A percentile compares a stretch with the other conserved stretches of the same genome.
These are phyloP conservation scores for Maudiozyma serrabonitensis DNA, from an alignment of 805 yeast species.

Conservation along the genomic window DNA sequence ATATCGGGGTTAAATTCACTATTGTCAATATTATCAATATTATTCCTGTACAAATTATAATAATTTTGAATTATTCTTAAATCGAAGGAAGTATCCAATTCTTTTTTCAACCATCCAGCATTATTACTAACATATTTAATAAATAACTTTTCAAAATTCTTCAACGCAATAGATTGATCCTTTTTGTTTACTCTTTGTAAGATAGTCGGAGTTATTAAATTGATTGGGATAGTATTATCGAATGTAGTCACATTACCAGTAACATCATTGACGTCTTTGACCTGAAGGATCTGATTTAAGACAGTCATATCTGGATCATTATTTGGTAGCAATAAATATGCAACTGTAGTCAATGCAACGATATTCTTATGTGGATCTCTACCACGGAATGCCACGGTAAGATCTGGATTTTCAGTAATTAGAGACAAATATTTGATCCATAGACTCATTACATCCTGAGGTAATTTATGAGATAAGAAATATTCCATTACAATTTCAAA, in stretches of 20 bases:
- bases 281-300: slow-evolving; percentile 18
- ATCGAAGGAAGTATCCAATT: slow-evolving; percentile 9
- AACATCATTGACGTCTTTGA: slow-evolving; percentile 2
- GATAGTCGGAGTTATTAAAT: neutral
- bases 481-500: slow-evolving; percentile 19
- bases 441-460: slow-evolving; percentile 24
- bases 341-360: slow-evolving; percentile 16
- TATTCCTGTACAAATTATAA: neutral
- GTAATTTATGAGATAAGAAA: slow-evolving; percentile 10
- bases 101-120: slow-evolving; percentile 5
- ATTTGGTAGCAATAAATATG: slow-evolving; percentile 19
- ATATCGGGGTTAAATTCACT: slow-evolving; percentile 8
- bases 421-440: slow-evolving; percentile 25
- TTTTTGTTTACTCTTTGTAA: neutral
- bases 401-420: slow-evolving; percentile 10
- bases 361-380: slow-evolving; percentile 14
- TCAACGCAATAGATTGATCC: neutral
- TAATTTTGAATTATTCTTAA: neutral
- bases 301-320: slow-evolving; percentile 14
- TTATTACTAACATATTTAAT: slow-evolving; percentile 7
- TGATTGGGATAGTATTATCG: slow-evolving; percentile 1
- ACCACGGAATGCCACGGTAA: slow-evolving; percentile 3
- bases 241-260: neutral
- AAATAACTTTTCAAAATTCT: slow-evolving; percentile 6
- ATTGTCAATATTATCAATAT: neutral